These are phyloP conservation scores for Fusarium pseudograminearum DNA, from an alignment of 2,329 filamentous ascomycete genomes.

Conservation along the genomic window DNA sequence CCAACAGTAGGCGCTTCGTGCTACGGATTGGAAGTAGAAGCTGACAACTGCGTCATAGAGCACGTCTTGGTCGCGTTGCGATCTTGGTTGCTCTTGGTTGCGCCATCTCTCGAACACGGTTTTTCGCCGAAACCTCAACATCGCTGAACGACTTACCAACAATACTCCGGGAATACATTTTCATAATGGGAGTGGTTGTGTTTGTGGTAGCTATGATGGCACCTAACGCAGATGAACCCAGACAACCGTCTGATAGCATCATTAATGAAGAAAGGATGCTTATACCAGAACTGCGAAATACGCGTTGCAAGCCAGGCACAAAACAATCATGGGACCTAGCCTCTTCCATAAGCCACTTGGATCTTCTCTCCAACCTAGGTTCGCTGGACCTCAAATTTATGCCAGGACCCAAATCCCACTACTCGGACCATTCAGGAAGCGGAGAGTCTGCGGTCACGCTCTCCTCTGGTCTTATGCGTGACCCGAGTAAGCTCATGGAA, in stretches of 20 bases:
- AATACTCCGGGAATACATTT: constrained; percentile 22
- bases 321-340: constrained; percentile 10
- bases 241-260: constrained; percentile 4
- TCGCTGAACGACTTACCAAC: constrained; percentile 17
- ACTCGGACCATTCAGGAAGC: constrained; percentile 11
- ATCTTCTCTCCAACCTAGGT: constrained; percentile 10
- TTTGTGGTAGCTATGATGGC: constrained; percentile 23
- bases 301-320: constrained; percentile 4
- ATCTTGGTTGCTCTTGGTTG: constrained; percentile 15
- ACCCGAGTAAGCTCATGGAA: constrained; percentile 14
- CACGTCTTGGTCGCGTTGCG: constrained; percentile 30
- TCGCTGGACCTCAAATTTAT: constrained; percentile 27
- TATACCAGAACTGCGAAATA: not conserved
- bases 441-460: constrained; percentile 25
- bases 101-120: constrained; percentile 11
- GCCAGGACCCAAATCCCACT: constrained; percentile 24
- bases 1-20: constrained; percentile 32
- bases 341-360: constrained; percentile 9
- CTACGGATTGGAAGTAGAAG: constrained; percentile 8
- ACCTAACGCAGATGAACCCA: not conserved
- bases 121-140: not conserved
- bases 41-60: constrained; percentile 35
- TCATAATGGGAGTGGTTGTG: constrained; percentile 17
- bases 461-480: constrained; percentile 12
- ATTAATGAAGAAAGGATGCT: constrained; percentile 16